Evolutionary conservation across 129 eudicot species (phyloP).

Genomic region (Erigeron canadensis): DNA sequence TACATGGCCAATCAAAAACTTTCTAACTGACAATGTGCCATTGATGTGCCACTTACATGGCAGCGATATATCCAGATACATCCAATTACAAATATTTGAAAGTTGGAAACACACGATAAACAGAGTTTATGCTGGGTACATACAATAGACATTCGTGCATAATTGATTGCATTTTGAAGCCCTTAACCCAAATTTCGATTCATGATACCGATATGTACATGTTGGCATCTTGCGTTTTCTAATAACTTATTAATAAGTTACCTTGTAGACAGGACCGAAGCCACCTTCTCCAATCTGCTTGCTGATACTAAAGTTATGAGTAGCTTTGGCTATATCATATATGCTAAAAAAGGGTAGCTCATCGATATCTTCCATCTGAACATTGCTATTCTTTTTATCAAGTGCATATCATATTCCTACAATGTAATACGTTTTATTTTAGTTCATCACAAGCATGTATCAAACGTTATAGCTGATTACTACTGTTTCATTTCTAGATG

Average conservation of each 20-base stretch:
- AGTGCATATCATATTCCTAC: background rate
- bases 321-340: conserved; percentile 11
- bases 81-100: no score
- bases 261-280: conserved; percentile 26
- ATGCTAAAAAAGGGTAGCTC: background rate
- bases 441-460: background rate
- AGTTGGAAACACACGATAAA: no score
- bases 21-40: no score
- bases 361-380: background rate
- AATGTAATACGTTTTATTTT: background rate
- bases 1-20: no score
- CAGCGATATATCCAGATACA: no score
- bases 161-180: no score
- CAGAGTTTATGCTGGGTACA: no score
- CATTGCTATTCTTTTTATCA: background rate
- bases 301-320: background rate
- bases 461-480: background rate
- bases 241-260: background rate
- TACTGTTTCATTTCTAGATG: background rate
- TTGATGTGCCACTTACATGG: no score
- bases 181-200: no score
- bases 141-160: no score
- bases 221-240: no score
- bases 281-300: conserved; percentile 29
- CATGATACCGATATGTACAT: no score